Conservation (phyloP, 2,329 filamentous ascomycete genomes). For the Sporothrix dimorphospora region DNA sequence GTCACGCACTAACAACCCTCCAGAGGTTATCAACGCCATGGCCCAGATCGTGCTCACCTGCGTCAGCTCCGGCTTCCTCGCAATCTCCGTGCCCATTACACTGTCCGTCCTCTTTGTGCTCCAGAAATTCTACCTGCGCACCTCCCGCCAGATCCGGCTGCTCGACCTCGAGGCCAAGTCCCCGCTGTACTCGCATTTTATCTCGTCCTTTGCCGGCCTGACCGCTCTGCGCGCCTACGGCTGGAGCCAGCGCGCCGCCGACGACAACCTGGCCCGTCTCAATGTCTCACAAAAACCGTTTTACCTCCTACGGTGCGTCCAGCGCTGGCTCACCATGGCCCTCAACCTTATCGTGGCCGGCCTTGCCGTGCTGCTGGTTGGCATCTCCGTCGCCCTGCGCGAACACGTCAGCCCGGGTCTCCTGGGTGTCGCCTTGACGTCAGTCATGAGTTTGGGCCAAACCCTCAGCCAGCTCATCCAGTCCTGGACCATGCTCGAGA, state of each 20-base stretch:
- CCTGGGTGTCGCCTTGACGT: slow-evolving; percentile 41
- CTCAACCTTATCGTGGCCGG: slow-evolving; percentile 45
- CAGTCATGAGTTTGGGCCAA: slow-evolving; percentile 36
- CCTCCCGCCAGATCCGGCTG: slow-evolving; percentile 55
- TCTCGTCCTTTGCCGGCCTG: slow-evolving; percentile 53
- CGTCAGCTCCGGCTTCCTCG: slow-evolving; percentile 42
- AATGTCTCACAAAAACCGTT: slow-evolving; percentile 59
- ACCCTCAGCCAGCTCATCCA: slow-evolving; percentile 35
- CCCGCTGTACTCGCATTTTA: slow-evolving; percentile 39
- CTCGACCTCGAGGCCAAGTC: slow-evolving; percentile 35
- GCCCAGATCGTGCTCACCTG: slow-evolving; percentile 52
- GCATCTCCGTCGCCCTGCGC: slow-evolving; percentile 42
- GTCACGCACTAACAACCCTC: not conserved
- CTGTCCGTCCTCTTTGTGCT: slow-evolving; percentile 47
- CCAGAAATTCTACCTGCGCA: slow-evolving; percentile 55
- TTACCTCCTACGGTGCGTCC: slow-evolving; percentile 60
- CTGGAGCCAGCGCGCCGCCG: slow-evolving; percentile 50
- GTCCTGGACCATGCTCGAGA: slow-evolving; percentile 38
- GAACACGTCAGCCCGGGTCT: slow-evolving; percentile 38
- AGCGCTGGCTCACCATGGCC: slow-evolving; percentile 55
- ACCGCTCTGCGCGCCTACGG: slow-evolving; percentile 58
- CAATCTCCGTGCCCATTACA: slow-evolving; percentile 45
- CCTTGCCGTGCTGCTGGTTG: slow-evolving; percentile 43
- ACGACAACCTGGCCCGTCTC: slow-evolving; percentile 52
- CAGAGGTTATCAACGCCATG: slow-evolving; percentile 38